phyloP scores from a whole-genome alignment of 2,329 filamentous ascomycete species.

The Colletotrichum sp. region DNA sequence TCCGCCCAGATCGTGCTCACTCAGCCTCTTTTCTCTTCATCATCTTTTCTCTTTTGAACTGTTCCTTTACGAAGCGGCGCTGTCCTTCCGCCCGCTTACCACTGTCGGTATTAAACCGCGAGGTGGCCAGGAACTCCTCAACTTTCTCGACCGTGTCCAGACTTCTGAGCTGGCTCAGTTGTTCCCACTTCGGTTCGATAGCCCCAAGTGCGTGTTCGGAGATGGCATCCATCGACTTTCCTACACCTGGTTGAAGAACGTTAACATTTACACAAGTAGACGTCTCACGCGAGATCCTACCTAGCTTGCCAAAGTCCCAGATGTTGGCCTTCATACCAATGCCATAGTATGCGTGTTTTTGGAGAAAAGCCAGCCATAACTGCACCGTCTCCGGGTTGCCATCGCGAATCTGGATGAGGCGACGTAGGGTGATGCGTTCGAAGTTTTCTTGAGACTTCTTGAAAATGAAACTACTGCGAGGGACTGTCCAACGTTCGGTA shows the following conservation, averaged over 20 bases:
- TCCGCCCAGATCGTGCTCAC: background rate
- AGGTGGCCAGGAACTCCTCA: conserved; percentile 60
- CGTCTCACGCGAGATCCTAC: conserved; percentile 30
- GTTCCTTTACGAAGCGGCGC: conserved; percentile 6
- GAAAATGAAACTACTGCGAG: conserved; percentile 86
- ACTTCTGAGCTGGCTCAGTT: conserved; percentile 58
- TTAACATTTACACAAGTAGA: background rate
- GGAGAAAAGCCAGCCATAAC: conserved; percentile 89
- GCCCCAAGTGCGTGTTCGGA: conserved; percentile 46
- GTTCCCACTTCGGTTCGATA: conserved; percentile 58
- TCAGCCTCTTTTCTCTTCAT: background rate
- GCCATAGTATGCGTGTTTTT: conserved; percentile 93
- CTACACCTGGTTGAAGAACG: conserved; percentile 44
- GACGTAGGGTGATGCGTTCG: conserved; percentile 84
- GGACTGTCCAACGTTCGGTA: conserved; percentile 93
- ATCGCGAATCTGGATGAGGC: conserved; percentile 91
- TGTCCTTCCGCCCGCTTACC: conserved; percentile 6
- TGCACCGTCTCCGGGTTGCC: conserved; percentile 88
- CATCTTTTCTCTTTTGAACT: background rate
- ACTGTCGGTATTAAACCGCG: conserved; percentile 45
- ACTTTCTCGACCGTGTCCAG: conserved; percentile 59
- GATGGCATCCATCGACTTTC: conserved; percentile 55
- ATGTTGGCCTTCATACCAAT: conserved; percentile 99
- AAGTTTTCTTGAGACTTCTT: conserved; percentile 99
- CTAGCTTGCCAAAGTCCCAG: conserved; percentile 82